Base-by-base conservation (phyloP, 2,329 filamentous ascomycete genomes). In the Lachnellula suecica region DNA sequence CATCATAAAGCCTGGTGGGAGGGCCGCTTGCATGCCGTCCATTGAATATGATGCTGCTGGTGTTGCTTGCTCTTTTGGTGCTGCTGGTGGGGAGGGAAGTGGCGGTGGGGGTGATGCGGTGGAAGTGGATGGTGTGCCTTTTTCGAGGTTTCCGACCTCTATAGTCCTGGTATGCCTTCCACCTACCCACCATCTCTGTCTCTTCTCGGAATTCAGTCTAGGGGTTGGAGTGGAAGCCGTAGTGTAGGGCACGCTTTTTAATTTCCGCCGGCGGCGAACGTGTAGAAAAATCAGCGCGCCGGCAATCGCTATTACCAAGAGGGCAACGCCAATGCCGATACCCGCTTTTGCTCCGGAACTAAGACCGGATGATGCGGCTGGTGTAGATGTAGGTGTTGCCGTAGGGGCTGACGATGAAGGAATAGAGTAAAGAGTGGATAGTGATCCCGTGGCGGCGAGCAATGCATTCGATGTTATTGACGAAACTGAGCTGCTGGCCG, bases 291-390 rank as follows among this genome's bases (percentile, higher is more conserved):
- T 41, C 29, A 54, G 22, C 11, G 45, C 17, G 17, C 20, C 17
- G 13, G 31, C 37, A 19, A 44, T 20, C 8, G 35, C 23, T 10
- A 50, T 37, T 7, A 50, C 44, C 25, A 41, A 34, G 11, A 50
- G 22, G 3, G 50, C 44, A 6, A 34, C 52, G 22, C 42, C 27
- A 8, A 54, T 47, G 2, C 49, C 64, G 37, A 54, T 50, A 15
- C 52, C 52, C 2, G 44, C 52, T 44, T 54, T 54, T 13, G 52
- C 52, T 29, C 52, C 52, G 11, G 50, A 47, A 7, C 31, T 46
- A 4, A 54, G 47, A 9, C 47, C 52, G 15, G 19, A 11, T 6
- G 52, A 50, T 25, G 29, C 17, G 5, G 23, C 40, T 23, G 47
- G 34, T 6, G 23, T 10, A 19, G 46, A 31, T 10, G 31, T 8